Evolutionary conservation across 352 stramenopile species (phyloP).

Genomic region (Pythium periplocum): DNA sequence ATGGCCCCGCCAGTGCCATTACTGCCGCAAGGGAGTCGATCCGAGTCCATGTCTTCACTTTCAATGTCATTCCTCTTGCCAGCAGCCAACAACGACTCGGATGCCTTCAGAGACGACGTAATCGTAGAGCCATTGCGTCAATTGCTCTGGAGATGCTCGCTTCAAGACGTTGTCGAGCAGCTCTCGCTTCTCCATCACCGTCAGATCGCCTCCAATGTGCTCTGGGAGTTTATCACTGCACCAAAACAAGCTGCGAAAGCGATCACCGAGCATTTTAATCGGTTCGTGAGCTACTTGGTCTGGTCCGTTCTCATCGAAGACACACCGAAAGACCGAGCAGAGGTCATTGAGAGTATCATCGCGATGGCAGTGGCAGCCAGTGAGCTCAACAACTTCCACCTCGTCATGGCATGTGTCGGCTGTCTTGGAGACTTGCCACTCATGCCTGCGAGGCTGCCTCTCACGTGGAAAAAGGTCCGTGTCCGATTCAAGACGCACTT

Average conservation of each 20-base stretch:
- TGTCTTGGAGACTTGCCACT: slow-evolving; percentile 65
- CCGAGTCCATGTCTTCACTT: background rate
- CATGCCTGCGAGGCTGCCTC: slow-evolving; percentile 59
- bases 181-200: slow-evolving; percentile 59
- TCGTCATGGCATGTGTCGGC: slow-evolving; percentile 77
- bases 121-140: slow-evolving; percentile 34
- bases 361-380: slow-evolving; percentile 45
- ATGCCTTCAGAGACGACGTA: slow-evolving; percentile 35
- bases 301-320: slow-evolving; percentile 75
- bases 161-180: slow-evolving; percentile 53
- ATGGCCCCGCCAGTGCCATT: slow-evolving; percentile 9
- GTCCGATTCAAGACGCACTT: slow-evolving; percentile 63
- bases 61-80: too few species aligned
- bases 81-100: slow-evolving; percentile 25
- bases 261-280: slow-evolving; percentile 60
- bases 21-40: slow-evolving; percentile 14
- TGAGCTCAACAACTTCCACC: slow-evolving; percentile 61
- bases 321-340: slow-evolving; percentile 52
- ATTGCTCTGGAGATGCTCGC: slow-evolving; percentile 47
- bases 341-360: slow-evolving; percentile 71
- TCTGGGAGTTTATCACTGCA: slow-evolving; percentile 56
- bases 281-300: slow-evolving; percentile 59
- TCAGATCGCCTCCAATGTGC: slow-evolving; percentile 35
- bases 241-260: slow-evolving; percentile 40
- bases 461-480: slow-evolving; percentile 69